Base-by-base conservation (phyloP, 139 green algal genomes). In the Zygnema circumcarinatum region DNA sequence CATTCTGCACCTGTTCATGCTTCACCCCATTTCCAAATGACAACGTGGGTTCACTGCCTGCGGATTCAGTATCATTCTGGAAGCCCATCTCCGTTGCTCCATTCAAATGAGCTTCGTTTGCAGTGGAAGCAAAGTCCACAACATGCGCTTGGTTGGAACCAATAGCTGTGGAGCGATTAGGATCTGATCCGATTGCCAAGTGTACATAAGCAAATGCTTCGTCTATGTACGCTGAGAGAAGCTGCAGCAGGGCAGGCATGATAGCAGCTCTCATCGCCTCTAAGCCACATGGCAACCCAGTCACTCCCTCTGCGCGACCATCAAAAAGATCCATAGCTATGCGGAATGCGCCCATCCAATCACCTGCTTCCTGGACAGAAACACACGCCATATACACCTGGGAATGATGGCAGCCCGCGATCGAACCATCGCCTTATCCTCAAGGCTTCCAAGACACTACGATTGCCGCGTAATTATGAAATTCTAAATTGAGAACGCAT, bases 301-400 rank as follows among this genome's bases (percentile, higher is more conserved):
- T 88, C 33, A 87, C 76, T 42, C 80, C 85, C 80, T 56, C n/a
- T 39, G 80, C 80, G 21, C 40, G 25, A 47, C 85, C 85, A 38
- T 90, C 81, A 25, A 54, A 89, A 2, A 90, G n/a, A 38, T 90
- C 85, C 85, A 90, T 89, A 25, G 85, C 85, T 62, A 83, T 88
- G 35, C 40, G 56, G n/a, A 90, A 88, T 1, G 85, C 85, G 22
- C 83, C 83, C 85, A 90, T 88, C 85, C 85, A 90, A 62, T 90
- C 85, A 29, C 85, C 85, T 42, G 85, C 85, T 22, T 89, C 79
- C 83, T 89, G 81, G 36, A 83, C 38, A 53, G 35, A 52, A 16
- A 25, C 7, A 62, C 47, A 62, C 7, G 35, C 36, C 69, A 3
- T 16, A 62, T 62, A 7, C 47, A 62, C 47, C 7, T 7, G 7